Evolutionary conservation across 139 green algal genomes (phyloP).

Genomic region (Astrephomene gubernaculifera): DNA sequence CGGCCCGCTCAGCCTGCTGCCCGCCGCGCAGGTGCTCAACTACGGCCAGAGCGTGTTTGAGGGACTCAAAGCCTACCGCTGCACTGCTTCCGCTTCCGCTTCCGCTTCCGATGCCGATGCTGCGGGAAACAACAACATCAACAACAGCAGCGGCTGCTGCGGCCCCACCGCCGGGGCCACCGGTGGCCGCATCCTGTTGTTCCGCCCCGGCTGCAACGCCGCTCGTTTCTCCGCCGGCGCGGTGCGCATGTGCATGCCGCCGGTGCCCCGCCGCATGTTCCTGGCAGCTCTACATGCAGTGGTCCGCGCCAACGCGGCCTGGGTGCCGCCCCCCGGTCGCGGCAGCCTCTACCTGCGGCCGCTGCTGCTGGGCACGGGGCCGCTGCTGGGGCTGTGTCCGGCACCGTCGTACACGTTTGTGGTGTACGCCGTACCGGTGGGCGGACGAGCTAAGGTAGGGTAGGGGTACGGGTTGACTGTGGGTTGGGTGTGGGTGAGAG

Average conservation of each 20-base stretch:
- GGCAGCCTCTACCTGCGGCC: slow-evolving; percentile 94
- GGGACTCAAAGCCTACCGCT: slow-evolving; percentile 94
- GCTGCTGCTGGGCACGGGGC: slow-evolving; percentile 90
- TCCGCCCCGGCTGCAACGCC: slow-evolving; percentile 44
- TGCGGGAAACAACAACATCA: no score
- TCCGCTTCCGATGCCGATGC: slow-evolving; percentile 80
- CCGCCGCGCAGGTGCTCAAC: slow-evolving; percentile 91
- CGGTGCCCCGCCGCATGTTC: slow-evolving; percentile 27
- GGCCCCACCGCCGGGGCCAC: background rate
- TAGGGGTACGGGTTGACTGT: background rate
- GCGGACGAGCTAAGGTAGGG: slow-evolving; percentile 93
- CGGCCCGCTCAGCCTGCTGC: slow-evolving; percentile 84
- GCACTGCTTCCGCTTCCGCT: slow-evolving; percentile 67
- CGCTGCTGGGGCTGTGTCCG: slow-evolving; percentile 92
- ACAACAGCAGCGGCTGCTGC: no score
- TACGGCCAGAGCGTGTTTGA: slow-evolving; percentile 98
- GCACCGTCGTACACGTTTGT: slow-evolving; percentile 92
- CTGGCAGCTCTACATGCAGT: slow-evolving; percentile 7
- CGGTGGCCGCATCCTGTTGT: background rate
- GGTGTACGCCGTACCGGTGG: slow-evolving; percentile 87
- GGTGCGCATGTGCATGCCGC: slow-evolving; percentile 39
- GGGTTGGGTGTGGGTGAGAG: background rate
- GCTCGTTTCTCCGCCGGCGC: slow-evolving; percentile 25
- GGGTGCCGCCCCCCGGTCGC: slow-evolving; percentile 76
- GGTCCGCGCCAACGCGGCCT: slow-evolving; percentile 10